Base-by-base conservation (phyloP, 2,329 filamentous ascomycete genomes). In the Colletotrichum sp. region DNA sequence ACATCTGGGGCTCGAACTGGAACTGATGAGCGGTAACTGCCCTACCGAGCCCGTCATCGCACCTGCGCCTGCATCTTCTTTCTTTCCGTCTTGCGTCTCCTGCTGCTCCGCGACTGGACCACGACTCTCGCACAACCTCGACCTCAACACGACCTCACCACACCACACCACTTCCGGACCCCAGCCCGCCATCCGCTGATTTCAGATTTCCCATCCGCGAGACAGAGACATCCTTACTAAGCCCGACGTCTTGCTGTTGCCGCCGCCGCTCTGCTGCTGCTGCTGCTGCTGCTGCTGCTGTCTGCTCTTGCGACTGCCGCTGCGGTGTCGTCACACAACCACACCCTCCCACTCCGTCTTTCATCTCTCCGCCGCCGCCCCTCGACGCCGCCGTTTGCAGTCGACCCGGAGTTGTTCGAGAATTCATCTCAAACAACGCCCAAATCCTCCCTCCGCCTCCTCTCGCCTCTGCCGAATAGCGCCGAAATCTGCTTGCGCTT, bases 381-480 rank as follows among this genome's bases (percentile, higher is more conserved):
- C 62, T 75, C 63, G 36, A 67, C 63, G 69, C n/a, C 63, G 70
- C 73, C 65, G 74, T 60, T 76, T 76, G 74, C 74, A 76, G 74
- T 59, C 34, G 70, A 69, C 32, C 21, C n/a, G 59, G 36, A 62
- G 32, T 59, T 65, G 65, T 65, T 73, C 65, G 70, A 73, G 74
- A 76, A 76, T 18, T 18, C 28, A 18, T 52, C 57, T 6, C 32
- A 63, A 49, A 62, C 28, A 28, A n/a, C 74, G 59, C 64, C 64
- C 15, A 28, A 8, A 55, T 49, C 59, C 39, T 60, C 26, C n/a
- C n/a, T 28, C 13, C n/a, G 18, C 30, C 62, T 55, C 36, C 57
- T 39, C 49, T 76, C 59, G 71, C 34, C 65, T 44, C 59, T 76
- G 64, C 59, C 15, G 49, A 62, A 64, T 21, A 49, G 55, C 34